Conservation (phyloP, 2,329 filamentous ascomycete species). For the Pseudogymnoascus destructans region DNA sequence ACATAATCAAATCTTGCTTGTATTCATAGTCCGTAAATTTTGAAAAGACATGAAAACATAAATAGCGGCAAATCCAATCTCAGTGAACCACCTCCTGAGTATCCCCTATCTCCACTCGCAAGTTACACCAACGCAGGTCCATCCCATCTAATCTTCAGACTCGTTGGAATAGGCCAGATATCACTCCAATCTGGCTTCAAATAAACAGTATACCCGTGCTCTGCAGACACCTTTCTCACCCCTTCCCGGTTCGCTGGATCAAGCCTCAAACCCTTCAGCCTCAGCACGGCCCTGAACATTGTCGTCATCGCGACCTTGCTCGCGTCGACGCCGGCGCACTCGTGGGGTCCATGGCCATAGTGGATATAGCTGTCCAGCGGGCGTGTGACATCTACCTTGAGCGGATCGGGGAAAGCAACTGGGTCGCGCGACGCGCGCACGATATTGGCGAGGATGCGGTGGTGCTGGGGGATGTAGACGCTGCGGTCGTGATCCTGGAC, state of each 20-base stretch:
- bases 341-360: conserved; percentile 49
- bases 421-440: conserved; percentile 43
- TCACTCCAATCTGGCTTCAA: conserved; percentile 53
- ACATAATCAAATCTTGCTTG: background rate
- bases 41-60: background rate
- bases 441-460: conserved; percentile 46
- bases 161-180: conserved; percentile 36
- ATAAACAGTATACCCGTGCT: conserved; percentile 33
- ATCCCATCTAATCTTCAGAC: conserved; percentile 25
- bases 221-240: conserved; percentile 17
- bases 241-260: background rate
- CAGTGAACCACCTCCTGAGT: background rate
- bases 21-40: background rate
- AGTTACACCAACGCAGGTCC: background rate
- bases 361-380: conserved; percentile 52
- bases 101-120: background rate
- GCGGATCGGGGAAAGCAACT: conserved; percentile 46
- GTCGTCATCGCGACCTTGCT: conserved; percentile 47
- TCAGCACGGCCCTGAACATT: conserved; percentile 21
- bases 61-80: background rate
- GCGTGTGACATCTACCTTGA: conserved; percentile 47
- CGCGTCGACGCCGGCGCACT: conserved; percentile 47
- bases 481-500: conserved; percentile 37
- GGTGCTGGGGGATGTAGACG: conserved; percentile 29
- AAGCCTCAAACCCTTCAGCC: conserved; percentile 17